Conservation (phyloP, 2,329 filamentous ascomycete species). For the Knufia fluminis region DNA sequence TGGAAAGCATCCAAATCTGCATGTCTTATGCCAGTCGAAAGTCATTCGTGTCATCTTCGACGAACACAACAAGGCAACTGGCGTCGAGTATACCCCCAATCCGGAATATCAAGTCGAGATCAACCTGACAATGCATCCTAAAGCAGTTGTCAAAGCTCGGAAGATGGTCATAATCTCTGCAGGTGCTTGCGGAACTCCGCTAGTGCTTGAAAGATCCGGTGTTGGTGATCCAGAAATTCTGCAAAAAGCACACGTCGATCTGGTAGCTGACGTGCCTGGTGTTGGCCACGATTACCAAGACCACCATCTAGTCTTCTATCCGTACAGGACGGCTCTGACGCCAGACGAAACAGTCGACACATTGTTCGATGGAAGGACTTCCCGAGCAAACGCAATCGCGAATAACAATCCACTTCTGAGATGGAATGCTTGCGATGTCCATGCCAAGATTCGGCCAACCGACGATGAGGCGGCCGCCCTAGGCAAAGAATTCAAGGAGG, state of each 20-base stretch:
- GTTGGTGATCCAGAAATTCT: conserved; percentile 50
- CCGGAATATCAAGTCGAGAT: conserved; percentile 40
- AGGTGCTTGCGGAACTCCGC: conserved; percentile 55
- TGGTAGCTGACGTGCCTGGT: conserved; percentile 50
- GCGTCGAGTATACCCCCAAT: conserved; percentile 29
- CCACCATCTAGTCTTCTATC: conserved; percentile 43
- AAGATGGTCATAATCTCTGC: conserved; percentile 39
- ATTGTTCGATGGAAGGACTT: conserved; percentile 41
- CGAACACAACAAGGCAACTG: conserved; percentile 31
- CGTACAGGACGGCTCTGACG: conserved; percentile 41
- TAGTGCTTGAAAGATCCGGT: conserved; percentile 56
- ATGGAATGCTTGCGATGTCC: conserved; percentile 43
- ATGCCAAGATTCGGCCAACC: conserved; percentile 46
- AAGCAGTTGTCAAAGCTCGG: conserved; percentile 29
- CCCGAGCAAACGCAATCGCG: conserved; percentile 25
- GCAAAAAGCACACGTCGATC: conserved; percentile 43
- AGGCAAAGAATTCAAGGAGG: conserved; percentile 42
- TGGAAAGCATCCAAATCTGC: conserved; percentile 45
- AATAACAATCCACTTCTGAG: conserved; percentile 34
- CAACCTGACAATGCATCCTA: conserved; percentile 39
- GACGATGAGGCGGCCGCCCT: conserved; percentile 43
- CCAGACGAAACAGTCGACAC: conserved; percentile 45
- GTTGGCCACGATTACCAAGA: conserved; percentile 59
- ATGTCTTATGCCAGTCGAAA: conserved; percentile 48
- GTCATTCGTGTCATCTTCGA: conserved; percentile 45